Evolutionary conservation across 2,329 filamentous ascomycete genomes (phyloP), one percentile per base, ranked within the genome.

Genomic region (Thelonectria discophora): DNA sequence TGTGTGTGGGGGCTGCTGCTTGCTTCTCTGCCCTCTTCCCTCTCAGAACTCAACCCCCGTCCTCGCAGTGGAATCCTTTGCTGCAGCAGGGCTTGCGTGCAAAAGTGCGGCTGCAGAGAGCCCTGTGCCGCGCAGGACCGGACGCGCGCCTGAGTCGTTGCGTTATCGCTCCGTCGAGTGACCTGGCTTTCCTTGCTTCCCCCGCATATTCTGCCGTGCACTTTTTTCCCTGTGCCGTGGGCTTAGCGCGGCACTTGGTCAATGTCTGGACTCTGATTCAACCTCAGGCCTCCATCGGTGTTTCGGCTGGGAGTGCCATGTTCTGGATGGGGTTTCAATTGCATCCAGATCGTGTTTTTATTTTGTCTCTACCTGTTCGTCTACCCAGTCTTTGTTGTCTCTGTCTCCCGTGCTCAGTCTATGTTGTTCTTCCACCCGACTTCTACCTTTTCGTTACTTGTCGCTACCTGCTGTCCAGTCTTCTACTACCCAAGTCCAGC

Each of bases 241-340:
- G 58, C 45, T 68, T 69, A 71, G 69, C 69, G 69, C 68, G 66
- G 61, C 61, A 57, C 52, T 21, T 54, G 47, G 4, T 10, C 56
- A 65, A 60, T 61, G 60, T 70, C 21, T 24, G 21, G 21, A 24
- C 21, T 24, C 64, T 64, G 58, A 58, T 69, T 67, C 54, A 67
- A 72, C 69, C 60, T 70, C 69, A 70, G 65, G 58, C 60, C 63
- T 58, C 57, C 27, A 30, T 37, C 8, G 34, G 8, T 8, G 27
- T 30, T 30, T 30, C 27, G 27, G 4, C 5, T 30, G 27, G 27
- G 27, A 30, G 8, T 30, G 27, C 27, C 27, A 30, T 30, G 27
- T 30, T 30, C 27, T 30, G 27, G 7, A 30, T 8, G 27, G n/a
- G 9, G 27, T 30, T 30, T 30, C 27, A 30, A 30, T 30, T 30